phyloP scores from a whole-genome alignment of 2,329 filamentous ascomycete species.

The Penicillium olsonii region DNA sequence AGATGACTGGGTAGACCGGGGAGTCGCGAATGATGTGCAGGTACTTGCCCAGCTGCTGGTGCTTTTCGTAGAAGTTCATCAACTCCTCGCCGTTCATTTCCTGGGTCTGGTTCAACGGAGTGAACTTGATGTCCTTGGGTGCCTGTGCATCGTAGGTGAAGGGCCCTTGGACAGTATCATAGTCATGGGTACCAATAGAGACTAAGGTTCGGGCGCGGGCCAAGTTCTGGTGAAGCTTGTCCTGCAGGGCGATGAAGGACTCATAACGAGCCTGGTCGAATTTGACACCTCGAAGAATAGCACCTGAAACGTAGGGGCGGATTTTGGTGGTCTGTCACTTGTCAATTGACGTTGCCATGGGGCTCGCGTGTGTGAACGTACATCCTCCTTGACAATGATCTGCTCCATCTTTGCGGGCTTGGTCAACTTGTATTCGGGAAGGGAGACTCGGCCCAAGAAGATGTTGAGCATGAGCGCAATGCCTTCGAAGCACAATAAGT shows the following conservation, averaged over 20 bases:
- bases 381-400: conserved; percentile 73
- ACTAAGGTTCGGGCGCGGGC: conserved; percentile 90
- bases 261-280: conserved; percentile 92
- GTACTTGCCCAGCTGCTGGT: conserved; percentile 87
- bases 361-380: conserved; percentile 30
- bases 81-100: conserved; percentile 84
- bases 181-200: conserved; percentile 95
- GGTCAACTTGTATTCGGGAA: conserved; percentile 78
- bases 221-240: conserved; percentile 96
- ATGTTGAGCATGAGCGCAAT: conserved; percentile 95
- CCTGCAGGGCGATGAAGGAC: conserved; percentile 95
- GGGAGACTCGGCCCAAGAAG: conserved; percentile 74
- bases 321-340: conserved; percentile 67
- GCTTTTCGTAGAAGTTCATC: conserved; percentile 92
- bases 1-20: conserved; percentile 93
- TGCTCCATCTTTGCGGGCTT: conserved; percentile 74
- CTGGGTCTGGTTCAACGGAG: conserved; percentile 86
- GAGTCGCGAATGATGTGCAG: conserved; percentile 93
- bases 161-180: conserved; percentile 88
- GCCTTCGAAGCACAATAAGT: conserved; percentile 97
- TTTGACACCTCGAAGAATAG: conserved; percentile 84
- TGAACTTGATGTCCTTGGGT: conserved; percentile 90
- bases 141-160: conserved; percentile 94
- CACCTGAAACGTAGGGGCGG: conserved; percentile 83
- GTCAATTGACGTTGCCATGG: not conserved